Evolutionary conservation across 169 alveolate genomes (phyloP).

Genomic region (Hepatocystis sp.): DNA sequence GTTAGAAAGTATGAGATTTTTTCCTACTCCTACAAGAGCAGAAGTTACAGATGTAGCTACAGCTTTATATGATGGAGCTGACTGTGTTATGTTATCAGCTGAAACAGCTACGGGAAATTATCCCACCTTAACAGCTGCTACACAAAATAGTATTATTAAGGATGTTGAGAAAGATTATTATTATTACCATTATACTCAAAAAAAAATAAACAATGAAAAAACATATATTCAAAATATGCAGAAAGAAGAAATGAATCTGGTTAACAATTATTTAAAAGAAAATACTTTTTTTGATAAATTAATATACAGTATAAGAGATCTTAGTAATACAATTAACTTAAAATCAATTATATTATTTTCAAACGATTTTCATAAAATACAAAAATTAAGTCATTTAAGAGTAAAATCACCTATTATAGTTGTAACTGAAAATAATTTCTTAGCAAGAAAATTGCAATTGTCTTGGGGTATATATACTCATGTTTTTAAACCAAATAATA

Average conservation of each 20-base stretch:
- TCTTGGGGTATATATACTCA: constrained; percentile 85
- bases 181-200: constrained; percentile 76
- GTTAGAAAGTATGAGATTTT: constrained; percentile 96
- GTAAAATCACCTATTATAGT: constrained; percentile 81
- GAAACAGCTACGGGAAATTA: constrained; percentile 89
- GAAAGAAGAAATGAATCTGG: too few relatives aligned
- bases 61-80: constrained; percentile 97
- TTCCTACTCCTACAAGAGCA: constrained; percentile 98
- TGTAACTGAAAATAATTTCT: constrained; percentile 72
- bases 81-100: constrained; percentile 94
- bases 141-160: constrained; percentile 80
- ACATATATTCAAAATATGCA: too few relatives aligned
- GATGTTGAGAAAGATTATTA: constrained; percentile 82
- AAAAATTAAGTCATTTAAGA: constrained; percentile 82
- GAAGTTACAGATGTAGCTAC: constrained; percentile 98
- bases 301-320: constrained; percentile 63
- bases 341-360: constrained; percentile 77
- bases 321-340: constrained; percentile 62
- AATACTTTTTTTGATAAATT: constrained; percentile 60
- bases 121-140: constrained; percentile 83
- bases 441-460: constrained; percentile 83
- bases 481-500: constrained; percentile 45
- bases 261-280: too few relatives aligned
- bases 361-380: constrained; percentile 79
- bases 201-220: constrained; percentile 60